phyloP scores from a whole-genome alignment of 306 rosid species.

The Carpinus viminea region DNA sequence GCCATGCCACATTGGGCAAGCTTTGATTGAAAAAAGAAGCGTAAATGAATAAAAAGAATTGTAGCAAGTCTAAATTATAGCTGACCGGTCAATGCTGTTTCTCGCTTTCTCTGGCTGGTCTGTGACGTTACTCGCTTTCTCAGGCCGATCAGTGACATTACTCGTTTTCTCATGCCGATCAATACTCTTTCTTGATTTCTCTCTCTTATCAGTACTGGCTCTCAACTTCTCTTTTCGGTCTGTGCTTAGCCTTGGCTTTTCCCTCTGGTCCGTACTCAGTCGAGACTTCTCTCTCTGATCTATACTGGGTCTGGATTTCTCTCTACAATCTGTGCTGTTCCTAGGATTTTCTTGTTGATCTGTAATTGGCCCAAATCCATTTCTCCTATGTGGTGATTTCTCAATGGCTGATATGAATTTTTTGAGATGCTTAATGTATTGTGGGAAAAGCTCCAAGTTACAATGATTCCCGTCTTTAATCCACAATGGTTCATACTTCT shows the following conservation, averaged over 20 bases:
- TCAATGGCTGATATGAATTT: constrained; percentile 68
- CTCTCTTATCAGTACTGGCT: constrained; percentile 61
- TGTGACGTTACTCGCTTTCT: background rate
- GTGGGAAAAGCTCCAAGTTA: constrained; percentile 84
- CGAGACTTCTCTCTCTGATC: constrained; percentile 64
- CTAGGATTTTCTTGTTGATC: constrained; percentile 66
- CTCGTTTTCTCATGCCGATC: constrained; percentile 72
- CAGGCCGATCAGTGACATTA: constrained; percentile 73
- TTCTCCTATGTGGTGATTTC: constrained; percentile 46
- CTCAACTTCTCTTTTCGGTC: constrained; percentile 70
- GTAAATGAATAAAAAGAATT: background rate
- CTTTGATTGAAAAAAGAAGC: background rate
- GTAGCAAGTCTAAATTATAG: background rate
- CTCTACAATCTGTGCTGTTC: constrained; percentile 70
- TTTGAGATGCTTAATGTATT: constrained; percentile 87
- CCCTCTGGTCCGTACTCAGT: constrained; percentile 42
- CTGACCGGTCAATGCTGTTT: constrained; percentile 86
- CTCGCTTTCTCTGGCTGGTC: constrained; percentile 71
- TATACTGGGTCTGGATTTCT: constrained; percentile 44
- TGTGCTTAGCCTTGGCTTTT: constrained; percentile 47
- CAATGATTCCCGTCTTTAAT: constrained; percentile 93
- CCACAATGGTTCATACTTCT: constrained; percentile 97
- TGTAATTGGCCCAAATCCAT: constrained; percentile 38
- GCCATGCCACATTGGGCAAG: background rate
- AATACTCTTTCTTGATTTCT: constrained; percentile 62